phyloP scores from a whole-genome alignment of 2,329 filamentous ascomycete genomes.

The Fusarium udum region DNA sequence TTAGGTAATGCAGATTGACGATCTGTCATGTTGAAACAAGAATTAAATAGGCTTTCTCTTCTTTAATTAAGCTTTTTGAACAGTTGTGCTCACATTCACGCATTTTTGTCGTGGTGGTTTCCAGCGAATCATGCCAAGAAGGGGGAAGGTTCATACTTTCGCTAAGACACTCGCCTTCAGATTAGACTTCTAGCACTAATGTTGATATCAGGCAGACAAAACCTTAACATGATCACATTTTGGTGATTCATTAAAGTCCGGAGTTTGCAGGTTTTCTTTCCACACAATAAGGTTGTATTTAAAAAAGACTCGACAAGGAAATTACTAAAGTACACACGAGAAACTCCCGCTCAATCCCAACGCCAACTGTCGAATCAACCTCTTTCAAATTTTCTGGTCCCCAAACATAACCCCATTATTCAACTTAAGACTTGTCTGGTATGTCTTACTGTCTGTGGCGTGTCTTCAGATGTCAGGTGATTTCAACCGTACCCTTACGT shows the following conservation, averaged over 20 bases:
- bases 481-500: neutral
- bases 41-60: neutral
- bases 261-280: neutral
- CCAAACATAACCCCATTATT: too few relatives aligned
- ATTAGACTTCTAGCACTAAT: neutral
- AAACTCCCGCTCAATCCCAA: neutral
- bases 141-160: neutral
- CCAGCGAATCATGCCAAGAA: neutral
- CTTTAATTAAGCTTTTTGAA: neutral
- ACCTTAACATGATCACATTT: neutral
- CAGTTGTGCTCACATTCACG: neutral
- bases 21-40: neutral
- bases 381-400: too few relatives aligned
- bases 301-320: neutral
- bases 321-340: too few relatives aligned
- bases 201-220: neutral
- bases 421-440: too few relatives aligned
- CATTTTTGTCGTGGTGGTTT: neutral
- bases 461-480: neutral
- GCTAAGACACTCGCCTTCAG: neutral
- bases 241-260: too few relatives aligned
- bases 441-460: neutral
- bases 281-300: neutral
- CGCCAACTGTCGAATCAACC: neutral
- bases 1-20: conserved; percentile 8